phyloP scores from a whole-genome alignment of 2,329 filamentous ascomycete species.

The Corynespora cassiicola region DNA sequence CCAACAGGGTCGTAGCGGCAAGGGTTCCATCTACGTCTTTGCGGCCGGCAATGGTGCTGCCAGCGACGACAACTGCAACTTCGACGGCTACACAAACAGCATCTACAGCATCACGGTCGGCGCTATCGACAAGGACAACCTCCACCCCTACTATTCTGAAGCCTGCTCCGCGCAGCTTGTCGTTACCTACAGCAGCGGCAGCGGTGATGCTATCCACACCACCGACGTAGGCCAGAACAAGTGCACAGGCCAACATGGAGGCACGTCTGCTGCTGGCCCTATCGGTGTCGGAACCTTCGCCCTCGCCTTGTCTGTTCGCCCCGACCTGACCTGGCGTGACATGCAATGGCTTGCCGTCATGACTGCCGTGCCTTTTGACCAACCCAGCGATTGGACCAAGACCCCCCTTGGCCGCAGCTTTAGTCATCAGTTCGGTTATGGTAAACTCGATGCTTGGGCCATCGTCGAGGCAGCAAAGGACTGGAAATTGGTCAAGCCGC shows the following conservation, averaged over 20 bases:
- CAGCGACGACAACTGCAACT: slow-evolving; percentile 95
- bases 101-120: slow-evolving; percentile 99
- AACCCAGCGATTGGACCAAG: slow-evolving; percentile 80
- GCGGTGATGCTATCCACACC: slow-evolving; percentile 88
- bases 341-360: slow-evolving; percentile 89
- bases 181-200: slow-evolving; percentile 94
- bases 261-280: slow-evolving; percentile 93
- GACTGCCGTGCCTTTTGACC: slow-evolving; percentile 81
- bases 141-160: slow-evolving; percentile 96
- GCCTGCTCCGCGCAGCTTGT: slow-evolving; percentile 94
- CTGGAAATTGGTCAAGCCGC: slow-evolving; percentile 90
- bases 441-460: slow-evolving; percentile 87
- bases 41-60: slow-evolving; percentile 92
- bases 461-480: slow-evolving; percentile 85
- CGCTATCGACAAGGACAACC: slow-evolving; percentile 83
- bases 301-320: slow-evolving; percentile 81
- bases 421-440: slow-evolving; percentile 94
- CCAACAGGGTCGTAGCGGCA: slow-evolving; percentile 82
- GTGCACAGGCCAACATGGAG: slow-evolving; percentile 85
- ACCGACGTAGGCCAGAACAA: slow-evolving; percentile 87
- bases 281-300: slow-evolving; percentile 92
- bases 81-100: slow-evolving; percentile 98
- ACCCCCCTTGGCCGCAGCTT: slow-evolving; percentile 84
- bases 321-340: slow-evolving; percentile 91
- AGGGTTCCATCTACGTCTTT: slow-evolving; percentile 94